Percentiles rank a stretch among this genome's conserved stretches.
Evolutionary conservation across 2,329 filamentous ascomycete genomes (phyloP).

Genomic region (Dissoconium aciculare): DNA sequence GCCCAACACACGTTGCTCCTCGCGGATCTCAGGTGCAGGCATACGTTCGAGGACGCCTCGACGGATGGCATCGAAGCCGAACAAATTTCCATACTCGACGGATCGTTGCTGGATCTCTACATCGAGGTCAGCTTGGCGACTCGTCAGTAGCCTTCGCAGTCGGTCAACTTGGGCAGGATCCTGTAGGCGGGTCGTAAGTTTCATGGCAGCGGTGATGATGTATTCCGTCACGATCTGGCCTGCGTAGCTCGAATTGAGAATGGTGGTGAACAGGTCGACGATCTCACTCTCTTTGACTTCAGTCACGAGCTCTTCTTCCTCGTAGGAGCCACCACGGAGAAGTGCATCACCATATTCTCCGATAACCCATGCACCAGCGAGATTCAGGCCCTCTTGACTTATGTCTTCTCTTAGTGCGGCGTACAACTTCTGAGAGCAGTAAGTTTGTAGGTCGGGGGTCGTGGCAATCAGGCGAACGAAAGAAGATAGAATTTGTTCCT

Average conservation of each 20-base stretch:
- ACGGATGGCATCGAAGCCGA: conserved; percentile 73
- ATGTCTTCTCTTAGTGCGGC: conserved; percentile 85
- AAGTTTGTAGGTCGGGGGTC: conserved; percentile 85
- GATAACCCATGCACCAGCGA: conserved; percentile 93
- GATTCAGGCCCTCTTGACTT: conserved; percentile 85
- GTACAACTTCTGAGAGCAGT: conserved; percentile 91
- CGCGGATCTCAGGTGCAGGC: conserved; percentile 92
- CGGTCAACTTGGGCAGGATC: conserved; percentile 78
- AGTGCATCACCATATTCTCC: conserved; percentile 90
- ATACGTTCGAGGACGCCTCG: conserved; percentile 90
- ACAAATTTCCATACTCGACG: conserved; percentile 92
- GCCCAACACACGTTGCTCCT: conserved; percentile 81
- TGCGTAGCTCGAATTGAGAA: conserved; percentile 87
- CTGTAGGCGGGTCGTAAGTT: conserved; percentile 75
- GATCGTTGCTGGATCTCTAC: conserved; percentile 93
- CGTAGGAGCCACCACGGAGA: conserved; percentile 77
- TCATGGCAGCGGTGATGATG: conserved; percentile 88
- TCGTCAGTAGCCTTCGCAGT: conserved; percentile 60
- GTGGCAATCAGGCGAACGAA: conserved; percentile 93
- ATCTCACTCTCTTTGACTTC: conserved; percentile 78
- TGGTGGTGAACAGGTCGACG: conserved; percentile 79
- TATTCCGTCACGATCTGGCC: conserved; percentile 88
- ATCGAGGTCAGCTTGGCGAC: conserved; percentile 72
- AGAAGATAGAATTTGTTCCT: conserved; percentile 92
- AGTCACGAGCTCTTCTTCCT: conserved; percentile 78